A percentile compares a stretch with the other conserved stretches of the same genome.
Evolutionary conservation across 805 yeast species (phyloP).

Genomic region (Sugiyamaella boreocaroliniensis): DNA sequence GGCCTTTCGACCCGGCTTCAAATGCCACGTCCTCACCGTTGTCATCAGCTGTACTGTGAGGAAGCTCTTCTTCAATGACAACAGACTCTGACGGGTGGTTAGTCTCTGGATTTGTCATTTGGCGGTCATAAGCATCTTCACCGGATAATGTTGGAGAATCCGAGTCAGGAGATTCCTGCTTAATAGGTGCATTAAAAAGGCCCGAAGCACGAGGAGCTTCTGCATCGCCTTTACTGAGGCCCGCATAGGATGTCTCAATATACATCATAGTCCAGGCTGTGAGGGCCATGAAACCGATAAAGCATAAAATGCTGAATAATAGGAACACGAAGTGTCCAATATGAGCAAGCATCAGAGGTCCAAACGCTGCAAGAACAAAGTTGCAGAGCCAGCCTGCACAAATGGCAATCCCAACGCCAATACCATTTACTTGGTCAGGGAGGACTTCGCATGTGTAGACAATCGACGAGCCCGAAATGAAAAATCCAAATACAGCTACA

Average conservation of each 20-base stretch:
- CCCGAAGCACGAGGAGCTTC: no score
- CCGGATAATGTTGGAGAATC: no score
- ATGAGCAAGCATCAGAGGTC: constrained; percentile 8
- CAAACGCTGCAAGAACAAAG: constrained; percentile 5
- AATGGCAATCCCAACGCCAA: constrained; percentile 8
- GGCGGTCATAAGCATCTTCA: no score
- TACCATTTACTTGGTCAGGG: constrained; percentile 1
- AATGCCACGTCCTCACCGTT: no score
- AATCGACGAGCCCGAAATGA: constrained; percentile 9
- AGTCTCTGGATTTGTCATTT: no score
- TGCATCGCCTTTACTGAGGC: no score
- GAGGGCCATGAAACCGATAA: not conserved
- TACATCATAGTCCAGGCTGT: not conserved
- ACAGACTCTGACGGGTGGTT: no score
- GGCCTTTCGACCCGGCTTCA: no score
- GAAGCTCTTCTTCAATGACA: no score
- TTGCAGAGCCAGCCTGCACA: constrained; percentile 8
- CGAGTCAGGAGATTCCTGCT: no score
- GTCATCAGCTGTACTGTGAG: no score
- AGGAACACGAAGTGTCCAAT: constrained; percentile 4
- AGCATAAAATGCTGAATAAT: constrained; percentile 3
- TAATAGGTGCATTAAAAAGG: no score
- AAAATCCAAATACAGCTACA: constrained; percentile 6
- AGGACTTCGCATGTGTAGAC: constrained; percentile 10
- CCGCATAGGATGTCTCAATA: not conserved